Percentiles rank a stretch among this genome's conserved stretches.
phyloP scores from a whole-genome alignment of 352 stramenopile genomes.

The Pythium biforme region DNA sequence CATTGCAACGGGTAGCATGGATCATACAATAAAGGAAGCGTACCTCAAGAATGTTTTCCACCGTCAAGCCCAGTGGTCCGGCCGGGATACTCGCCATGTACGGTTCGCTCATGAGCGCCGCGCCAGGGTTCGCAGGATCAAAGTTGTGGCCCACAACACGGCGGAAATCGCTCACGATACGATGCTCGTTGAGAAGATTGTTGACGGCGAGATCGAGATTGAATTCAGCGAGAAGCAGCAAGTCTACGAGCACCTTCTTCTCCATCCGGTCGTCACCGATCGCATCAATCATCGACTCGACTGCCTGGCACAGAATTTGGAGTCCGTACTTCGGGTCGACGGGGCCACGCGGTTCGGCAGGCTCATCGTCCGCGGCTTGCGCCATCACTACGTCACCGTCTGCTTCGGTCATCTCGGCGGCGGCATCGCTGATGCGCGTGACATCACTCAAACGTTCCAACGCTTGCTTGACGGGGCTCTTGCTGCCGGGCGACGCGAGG shows the following conservation, averaged over 20 bases:
- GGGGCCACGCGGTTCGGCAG: constrained; percentile 21
- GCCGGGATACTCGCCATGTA: constrained; percentile 79
- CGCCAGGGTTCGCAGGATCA: constrained; percentile 48
- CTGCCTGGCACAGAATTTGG: constrained; percentile 66
- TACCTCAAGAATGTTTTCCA: constrained; percentile 88
- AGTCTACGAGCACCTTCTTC: constrained; percentile 71
- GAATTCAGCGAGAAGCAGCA: constrained; percentile 76
- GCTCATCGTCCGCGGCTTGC: constrained; percentile 23
- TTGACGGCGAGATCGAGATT: constrained; percentile 81
- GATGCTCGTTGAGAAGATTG: constrained; percentile 77
- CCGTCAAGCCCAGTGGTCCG: constrained; percentile 76
- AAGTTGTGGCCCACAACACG: constrained; percentile 69
- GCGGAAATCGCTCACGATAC: constrained; percentile 78
- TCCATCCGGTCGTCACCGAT: constrained; percentile 57
- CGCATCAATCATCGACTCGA: constrained; percentile 81
- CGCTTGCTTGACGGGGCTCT: constrained; percentile 26
- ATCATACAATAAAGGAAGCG: not conserved
- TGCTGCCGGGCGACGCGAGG: not conserved
- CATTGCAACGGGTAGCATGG: too few relatives aligned
- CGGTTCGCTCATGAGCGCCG: constrained; percentile 48
- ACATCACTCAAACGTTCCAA: constrained; percentile 16
- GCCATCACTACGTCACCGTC: constrained; percentile 76
- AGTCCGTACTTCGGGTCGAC: constrained; percentile 78
- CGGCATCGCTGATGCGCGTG: constrained; percentile 1
- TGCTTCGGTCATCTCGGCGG: constrained; percentile 24